These are phyloP conservation scores for Forsythia viridissima DNA, from an alignment of 257 asterid genomes.

Conservation along the genomic window DNA sequence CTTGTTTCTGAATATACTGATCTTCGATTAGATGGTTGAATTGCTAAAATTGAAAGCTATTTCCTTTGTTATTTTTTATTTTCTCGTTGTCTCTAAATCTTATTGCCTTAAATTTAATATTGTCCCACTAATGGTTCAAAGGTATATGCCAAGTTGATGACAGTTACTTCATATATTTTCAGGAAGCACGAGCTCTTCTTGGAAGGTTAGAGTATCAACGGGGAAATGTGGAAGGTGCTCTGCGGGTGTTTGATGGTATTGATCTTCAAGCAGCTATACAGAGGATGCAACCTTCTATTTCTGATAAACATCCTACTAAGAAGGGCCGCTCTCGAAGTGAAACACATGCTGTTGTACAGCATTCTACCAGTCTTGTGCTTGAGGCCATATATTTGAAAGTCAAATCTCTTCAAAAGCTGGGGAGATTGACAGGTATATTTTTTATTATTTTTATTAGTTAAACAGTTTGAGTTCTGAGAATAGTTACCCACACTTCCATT, in stretches of 20 bases:
- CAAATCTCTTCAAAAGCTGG: slow-evolving; percentile 93
- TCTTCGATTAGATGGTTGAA: slow-evolving; percentile 8
- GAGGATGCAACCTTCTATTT: slow-evolving; percentile 65
- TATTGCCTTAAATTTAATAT: slow-evolving; percentile 27
- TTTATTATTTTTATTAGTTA: not conserved
- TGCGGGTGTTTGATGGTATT: slow-evolving; percentile 93
- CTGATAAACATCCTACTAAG: slow-evolving; percentile 69
- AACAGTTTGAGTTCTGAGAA: slow-evolving; percentile 16
- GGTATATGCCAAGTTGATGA: slow-evolving; percentile 35
- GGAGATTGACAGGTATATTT: slow-evolving; percentile 68
- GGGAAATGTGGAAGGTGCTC: slow-evolving; percentile 96
- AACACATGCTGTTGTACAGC: slow-evolving; percentile 59
- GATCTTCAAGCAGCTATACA: slow-evolving; percentile 94
- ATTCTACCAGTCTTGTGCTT: slow-evolving; percentile 87
- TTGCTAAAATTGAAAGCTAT: slow-evolving; percentile 2
- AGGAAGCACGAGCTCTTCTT: slow-evolving; percentile 99
- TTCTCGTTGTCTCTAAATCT: slow-evolving; percentile 9
- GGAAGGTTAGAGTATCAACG: slow-evolving; percentile 98
- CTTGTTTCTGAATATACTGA: slow-evolving; percentile 5
- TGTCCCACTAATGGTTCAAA: slow-evolving; percentile 29
- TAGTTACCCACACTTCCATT: slow-evolving; percentile 2
- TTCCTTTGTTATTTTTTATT: slow-evolving; percentile 19
- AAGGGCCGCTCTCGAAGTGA: slow-evolving; percentile 75
- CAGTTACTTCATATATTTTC: slow-evolving; percentile 41
- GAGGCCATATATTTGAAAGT: slow-evolving; percentile 97